Conservation (phyloP, 305 asterid species). For the Fraxinus nigra region DNA sequence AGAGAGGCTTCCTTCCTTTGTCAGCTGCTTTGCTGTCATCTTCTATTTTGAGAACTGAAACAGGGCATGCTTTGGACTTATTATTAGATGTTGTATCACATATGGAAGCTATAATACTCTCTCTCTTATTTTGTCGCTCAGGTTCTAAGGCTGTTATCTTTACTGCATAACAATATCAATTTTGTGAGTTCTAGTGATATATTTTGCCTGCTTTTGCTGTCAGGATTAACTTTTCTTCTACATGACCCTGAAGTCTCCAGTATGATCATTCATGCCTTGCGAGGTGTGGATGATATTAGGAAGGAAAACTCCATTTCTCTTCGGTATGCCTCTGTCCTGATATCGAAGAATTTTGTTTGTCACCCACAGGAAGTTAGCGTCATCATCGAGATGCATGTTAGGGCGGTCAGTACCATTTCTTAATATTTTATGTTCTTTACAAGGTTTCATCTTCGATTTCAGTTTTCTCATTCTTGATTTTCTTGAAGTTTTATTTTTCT, state of each 20-base stretch:
- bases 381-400: slow-evolving; percentile 75
- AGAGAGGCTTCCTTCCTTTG: slow-evolving; percentile 93
- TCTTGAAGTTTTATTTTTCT: slow-evolving; percentile 1
- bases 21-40: slow-evolving; percentile 92
- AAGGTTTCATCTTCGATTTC: slow-evolving; percentile 15
- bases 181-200: slow-evolving; percentile 23
- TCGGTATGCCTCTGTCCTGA: slow-evolving; percentile 76
- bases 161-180: slow-evolving; percentile 5
- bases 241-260: slow-evolving; percentile 69
- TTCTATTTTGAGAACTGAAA: slow-evolving; percentile 59
- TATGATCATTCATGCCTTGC: slow-evolving; percentile 60
- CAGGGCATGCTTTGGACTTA: slow-evolving; percentile 56
- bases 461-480: background rate
- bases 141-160: slow-evolving; percentile 42
- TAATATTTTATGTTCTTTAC: slow-evolving; percentile 8
- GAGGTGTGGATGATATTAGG: slow-evolving; percentile 59
- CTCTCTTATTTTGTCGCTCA: slow-evolving; percentile 79
- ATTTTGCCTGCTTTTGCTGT: slow-evolving; percentile 31
- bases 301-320: slow-evolving; percentile 59
- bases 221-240: slow-evolving; percentile 83
- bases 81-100: slow-evolving; percentile 63
- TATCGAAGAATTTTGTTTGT: slow-evolving; percentile 76
- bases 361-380: slow-evolving; percentile 70
- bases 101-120: slow-evolving; percentile 70
- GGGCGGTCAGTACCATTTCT: slow-evolving; percentile 56